Percentiles rank a stretch among this genome's conserved stretches.
Conservation (phyloP, 2,329 filamentous ascomycete genomes). For the Fonsecaea multimorphosa region DNA sequence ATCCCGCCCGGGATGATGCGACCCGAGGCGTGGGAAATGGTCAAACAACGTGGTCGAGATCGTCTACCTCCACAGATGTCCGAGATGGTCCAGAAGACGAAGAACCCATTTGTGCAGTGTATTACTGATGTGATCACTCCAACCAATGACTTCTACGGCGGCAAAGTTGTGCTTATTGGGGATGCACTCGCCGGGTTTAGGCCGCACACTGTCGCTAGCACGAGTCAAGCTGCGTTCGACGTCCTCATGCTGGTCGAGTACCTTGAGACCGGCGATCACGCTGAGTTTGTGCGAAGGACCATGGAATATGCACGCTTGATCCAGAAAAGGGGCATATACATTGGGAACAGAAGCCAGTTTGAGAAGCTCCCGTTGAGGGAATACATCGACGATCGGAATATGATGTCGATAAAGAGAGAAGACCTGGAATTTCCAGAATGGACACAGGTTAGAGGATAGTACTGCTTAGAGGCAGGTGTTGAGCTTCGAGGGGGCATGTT, state of each 20-base stretch:
- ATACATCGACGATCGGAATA: slow-evolving; percentile 32
- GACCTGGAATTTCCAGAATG: slow-evolving; percentile 34
- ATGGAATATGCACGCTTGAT: slow-evolving; percentile 33
- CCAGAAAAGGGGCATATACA: slow-evolving; percentile 29
- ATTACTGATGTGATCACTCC: slow-evolving; percentile 39
- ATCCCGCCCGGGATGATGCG: slow-evolving; percentile 42
- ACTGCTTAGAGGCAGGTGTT: neutral
- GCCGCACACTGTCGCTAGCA: slow-evolving; percentile 41
- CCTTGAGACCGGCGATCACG: slow-evolving; percentile 31
- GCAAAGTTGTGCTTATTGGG: slow-evolving; percentile 42
- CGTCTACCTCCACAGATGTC: slow-evolving; percentile 38
- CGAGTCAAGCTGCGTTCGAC: slow-evolving; percentile 41
- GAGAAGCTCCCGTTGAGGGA: slow-evolving; percentile 29
- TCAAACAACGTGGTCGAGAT: slow-evolving; percentile 35
- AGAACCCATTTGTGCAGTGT: slow-evolving; percentile 42
- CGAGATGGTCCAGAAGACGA: slow-evolving; percentile 40
- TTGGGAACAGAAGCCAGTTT: slow-evolving; percentile 33
- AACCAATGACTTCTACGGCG: slow-evolving; percentile 38
- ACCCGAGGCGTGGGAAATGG: slow-evolving; percentile 41
- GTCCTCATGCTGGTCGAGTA: slow-evolving; percentile 39
- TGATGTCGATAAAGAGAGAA: slow-evolving; percentile 31
- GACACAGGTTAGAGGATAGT: slow-evolving; percentile 26
- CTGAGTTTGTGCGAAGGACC: slow-evolving; percentile 38
- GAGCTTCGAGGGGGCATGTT: neutral
- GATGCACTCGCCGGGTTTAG: slow-evolving; percentile 42